Percentiles rank a stretch among this genome's conserved stretches.
phyloP scores from a whole-genome alignment of 2,329 filamentous ascomycete genomes.

The Elsinoe australis region DNA sequence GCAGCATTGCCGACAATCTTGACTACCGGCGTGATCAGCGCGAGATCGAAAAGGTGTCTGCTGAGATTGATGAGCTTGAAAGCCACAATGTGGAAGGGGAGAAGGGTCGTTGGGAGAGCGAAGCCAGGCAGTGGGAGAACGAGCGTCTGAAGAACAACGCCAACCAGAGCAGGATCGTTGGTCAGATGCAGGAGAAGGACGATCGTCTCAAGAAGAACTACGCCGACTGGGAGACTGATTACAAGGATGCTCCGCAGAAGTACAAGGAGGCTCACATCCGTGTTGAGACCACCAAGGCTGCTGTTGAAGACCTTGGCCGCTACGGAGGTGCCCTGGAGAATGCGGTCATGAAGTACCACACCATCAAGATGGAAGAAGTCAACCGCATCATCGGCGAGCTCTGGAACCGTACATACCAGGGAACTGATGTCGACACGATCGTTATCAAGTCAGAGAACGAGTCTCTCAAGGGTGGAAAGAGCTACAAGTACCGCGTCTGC shows the following conservation, averaged over 20 bases:
- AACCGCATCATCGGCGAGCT: slow-evolving; percentile 90
- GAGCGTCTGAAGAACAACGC: slow-evolving; percentile 63
- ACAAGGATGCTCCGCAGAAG: slow-evolving; percentile 69
- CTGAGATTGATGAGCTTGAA: slow-evolving; percentile 67
- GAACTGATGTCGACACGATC: slow-evolving; percentile 94
- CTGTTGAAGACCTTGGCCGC: slow-evolving; percentile 78
- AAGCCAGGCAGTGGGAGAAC: slow-evolving; percentile 61
- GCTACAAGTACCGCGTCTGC: slow-evolving; percentile 92
- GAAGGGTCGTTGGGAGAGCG: slow-evolving; percentile 62
- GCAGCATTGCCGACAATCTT: slow-evolving; percentile 82
- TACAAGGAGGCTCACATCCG: slow-evolving; percentile 86
- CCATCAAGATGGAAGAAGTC: slow-evolving; percentile 96
- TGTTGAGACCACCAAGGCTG: slow-evolving; percentile 84
- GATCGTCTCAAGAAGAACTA: slow-evolving; percentile 66
- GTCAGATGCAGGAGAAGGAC: slow-evolving; percentile 76
- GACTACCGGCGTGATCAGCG: slow-evolving; percentile 70
- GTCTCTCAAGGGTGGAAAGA: slow-evolving; percentile 62
- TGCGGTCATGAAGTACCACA: slow-evolving; percentile 95
- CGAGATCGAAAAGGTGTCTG: slow-evolving; percentile 57
- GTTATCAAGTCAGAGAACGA: slow-evolving; percentile 90
- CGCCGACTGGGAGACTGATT: slow-evolving; percentile 75
- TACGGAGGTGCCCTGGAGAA: slow-evolving; percentile 82
- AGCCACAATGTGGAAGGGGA: slow-evolving; percentile 75
- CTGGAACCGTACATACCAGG: slow-evolving; percentile 96
- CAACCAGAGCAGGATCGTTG: slow-evolving; percentile 65